Evolutionary conservation across 2,329 filamentous ascomycete species (phyloP).

Genomic region (Microdochium paspali): DNA sequence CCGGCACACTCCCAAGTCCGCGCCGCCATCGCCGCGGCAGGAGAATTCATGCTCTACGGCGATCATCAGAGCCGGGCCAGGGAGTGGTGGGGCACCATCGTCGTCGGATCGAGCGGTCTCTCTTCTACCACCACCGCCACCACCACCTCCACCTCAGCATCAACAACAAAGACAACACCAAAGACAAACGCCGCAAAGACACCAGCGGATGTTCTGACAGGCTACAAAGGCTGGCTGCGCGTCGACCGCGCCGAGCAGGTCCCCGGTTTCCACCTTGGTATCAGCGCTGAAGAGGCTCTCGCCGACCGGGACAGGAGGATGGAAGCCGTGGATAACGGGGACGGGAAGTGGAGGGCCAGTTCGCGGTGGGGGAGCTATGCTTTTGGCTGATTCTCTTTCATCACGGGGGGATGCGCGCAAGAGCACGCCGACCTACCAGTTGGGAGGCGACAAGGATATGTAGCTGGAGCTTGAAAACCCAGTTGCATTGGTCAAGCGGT

Average conservation of each 20-base stretch:
- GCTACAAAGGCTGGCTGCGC: constrained; percentile 42
- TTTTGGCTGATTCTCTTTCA: constrained; percentile 25
- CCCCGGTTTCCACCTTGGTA: constrained; percentile 24
- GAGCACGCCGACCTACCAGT: too few relatives aligned
- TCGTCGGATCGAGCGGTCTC: constrained; percentile 29
- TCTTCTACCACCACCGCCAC: background rate
- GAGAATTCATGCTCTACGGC: constrained; percentile 42
- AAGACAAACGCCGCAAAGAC: constrained; percentile 9
- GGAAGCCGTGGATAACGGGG: constrained; percentile 28
- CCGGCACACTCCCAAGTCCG: constrained; percentile 21
- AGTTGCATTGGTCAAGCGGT: too few relatives aligned
- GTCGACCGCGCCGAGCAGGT: constrained; percentile 32
- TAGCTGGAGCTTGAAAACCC: too few relatives aligned
- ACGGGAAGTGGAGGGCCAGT: constrained; percentile 29
- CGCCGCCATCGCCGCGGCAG: constrained; percentile 28
- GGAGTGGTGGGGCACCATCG: constrained; percentile 49
- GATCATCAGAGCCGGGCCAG: constrained; percentile 31
- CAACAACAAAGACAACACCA: constrained; percentile 7
- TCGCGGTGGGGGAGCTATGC: constrained; percentile 40
- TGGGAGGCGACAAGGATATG: too few relatives aligned
- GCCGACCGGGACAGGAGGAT: constrained; percentile 27
- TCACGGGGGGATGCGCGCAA: too few relatives aligned
- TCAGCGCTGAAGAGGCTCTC: constrained; percentile 35
- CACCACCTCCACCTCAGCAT: constrained; percentile 18
- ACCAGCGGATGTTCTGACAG: constrained; percentile 22